Percentiles rank a stretch among this genome's conserved stretches.
These are phyloP conservation scores for Tricholoma sp. DNA, from an alignment of 768 basidiomycete genomes.

Conservation along the genomic window DNA sequence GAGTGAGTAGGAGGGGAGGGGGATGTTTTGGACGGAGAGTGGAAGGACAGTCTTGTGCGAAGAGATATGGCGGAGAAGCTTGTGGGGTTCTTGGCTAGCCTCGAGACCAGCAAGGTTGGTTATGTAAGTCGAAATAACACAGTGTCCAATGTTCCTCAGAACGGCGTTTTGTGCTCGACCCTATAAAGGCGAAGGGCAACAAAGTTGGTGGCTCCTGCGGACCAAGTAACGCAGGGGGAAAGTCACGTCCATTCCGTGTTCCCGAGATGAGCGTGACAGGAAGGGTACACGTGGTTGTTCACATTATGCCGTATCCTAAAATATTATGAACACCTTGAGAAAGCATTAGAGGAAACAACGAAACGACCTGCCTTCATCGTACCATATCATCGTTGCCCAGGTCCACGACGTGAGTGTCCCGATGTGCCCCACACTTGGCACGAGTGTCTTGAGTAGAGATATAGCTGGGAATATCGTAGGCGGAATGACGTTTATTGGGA, in stretches of 20 bases:
- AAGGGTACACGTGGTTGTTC: conserved; percentile 78
- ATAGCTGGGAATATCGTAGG: conserved; percentile 54
- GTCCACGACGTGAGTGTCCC: conserved; percentile 78
- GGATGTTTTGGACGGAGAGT: conserved; percentile 34
- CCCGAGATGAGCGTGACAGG: conserved; percentile 73
- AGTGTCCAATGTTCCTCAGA: conserved; percentile 16
- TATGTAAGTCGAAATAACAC: conserved; percentile 17
- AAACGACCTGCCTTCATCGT: conserved; percentile 56
- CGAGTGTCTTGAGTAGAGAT: conserved; percentile 52
- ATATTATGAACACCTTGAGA: neutral
- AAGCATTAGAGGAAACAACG: neutral
- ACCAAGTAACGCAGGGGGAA: conserved; percentile 14
- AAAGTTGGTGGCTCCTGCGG: neutral
- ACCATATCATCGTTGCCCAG: conserved; percentile 69
- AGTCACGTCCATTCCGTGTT: conserved; percentile 47
- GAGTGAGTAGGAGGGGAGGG: conserved; percentile 14
- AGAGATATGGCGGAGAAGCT: conserved; percentile 31
- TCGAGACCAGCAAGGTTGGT: neutral
- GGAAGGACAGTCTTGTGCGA: conserved; percentile 28
- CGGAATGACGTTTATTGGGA: conserved; percentile 56
- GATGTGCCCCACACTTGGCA: conserved; percentile 69
- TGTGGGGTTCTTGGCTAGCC: conserved; percentile 15
- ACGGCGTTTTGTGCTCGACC: conserved; percentile 11
- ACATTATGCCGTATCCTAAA: conserved; percentile 67
- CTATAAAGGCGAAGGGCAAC: neutral